These are phyloP conservation scores for Thelephora terrestris DNA, from an alignment of 1,284 basidiomycete genomes.

Conservation along the genomic window DNA sequence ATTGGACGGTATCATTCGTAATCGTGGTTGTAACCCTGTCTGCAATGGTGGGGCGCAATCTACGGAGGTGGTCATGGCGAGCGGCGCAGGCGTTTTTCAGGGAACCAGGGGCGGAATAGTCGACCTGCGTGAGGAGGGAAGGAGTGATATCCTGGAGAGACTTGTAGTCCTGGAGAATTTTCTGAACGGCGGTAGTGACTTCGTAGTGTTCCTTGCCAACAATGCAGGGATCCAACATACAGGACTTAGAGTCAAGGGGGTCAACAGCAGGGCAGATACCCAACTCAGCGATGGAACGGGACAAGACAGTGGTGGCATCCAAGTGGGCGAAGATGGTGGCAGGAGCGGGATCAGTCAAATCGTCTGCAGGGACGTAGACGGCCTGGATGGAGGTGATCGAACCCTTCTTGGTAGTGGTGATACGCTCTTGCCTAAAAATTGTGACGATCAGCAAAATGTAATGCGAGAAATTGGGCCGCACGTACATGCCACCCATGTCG, in stretches of 20 bases:
- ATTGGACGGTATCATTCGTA: too few species aligned
- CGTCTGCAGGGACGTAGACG: conserved; percentile 98
- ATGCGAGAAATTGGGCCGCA: conserved; percentile 14
- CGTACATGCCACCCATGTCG: conserved; percentile 99
- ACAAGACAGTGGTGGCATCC: conserved; percentile 98
- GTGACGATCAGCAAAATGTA: conserved; percentile 10
- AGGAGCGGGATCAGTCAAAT: conserved; percentile 99
- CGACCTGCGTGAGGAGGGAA: conserved; percentile 96
- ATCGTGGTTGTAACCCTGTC: too few species aligned
- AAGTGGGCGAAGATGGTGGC: conserved; percentile 99
- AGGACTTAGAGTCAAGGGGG: conserved; percentile 97
- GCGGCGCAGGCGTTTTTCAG: too few species aligned
- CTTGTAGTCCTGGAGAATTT: conserved; percentile 99
- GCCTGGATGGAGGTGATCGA: conserved; percentile 99
- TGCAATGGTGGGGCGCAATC: too few species aligned
- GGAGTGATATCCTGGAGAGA: conserved; percentile 96
- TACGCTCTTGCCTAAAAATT: conserved; percentile 79
- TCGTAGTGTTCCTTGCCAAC: conserved; percentile 91
- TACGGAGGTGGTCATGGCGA: too few species aligned
- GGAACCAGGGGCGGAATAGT: too few species aligned
- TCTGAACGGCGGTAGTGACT: conserved; percentile 91
- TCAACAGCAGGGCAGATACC: conserved; percentile 99
- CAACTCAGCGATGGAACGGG: conserved; percentile 97
- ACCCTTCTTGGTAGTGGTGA: conserved; percentile 99
- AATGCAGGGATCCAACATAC: conserved; percentile 99